Evolutionary conservation across 495 filamentous ascomycete genomes (phyloP), one percentile per base, ranked within the genome.

Genomic region (Bacidia rubella): DNA sequence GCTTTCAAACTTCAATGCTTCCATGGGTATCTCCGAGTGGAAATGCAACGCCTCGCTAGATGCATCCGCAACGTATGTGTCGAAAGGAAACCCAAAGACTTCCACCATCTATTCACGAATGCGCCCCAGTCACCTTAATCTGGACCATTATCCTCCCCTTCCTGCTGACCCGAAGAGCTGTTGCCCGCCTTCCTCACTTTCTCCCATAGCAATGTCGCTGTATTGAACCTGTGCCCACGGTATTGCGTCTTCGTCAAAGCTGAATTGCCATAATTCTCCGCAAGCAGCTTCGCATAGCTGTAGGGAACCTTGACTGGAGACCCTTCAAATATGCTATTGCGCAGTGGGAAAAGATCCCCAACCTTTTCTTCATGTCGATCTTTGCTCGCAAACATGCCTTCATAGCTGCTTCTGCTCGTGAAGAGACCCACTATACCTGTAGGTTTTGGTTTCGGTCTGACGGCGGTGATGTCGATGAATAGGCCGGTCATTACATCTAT

Each of bases 301-400:
- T 77, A 90, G 7, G 89, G 89, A 47, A 94, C 75, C 61, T 78
- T 78, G 12, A 86, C 87, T 11, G 76, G 73, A 20, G 82, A 74
- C 47, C 77, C 85, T 67, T 95, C 89, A 59, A 90, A 95, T 54
- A 74, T 69, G 52, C 81, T 87, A 44, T 83, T 78, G 17, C 86
- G 73, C 57, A 95, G 63, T 3, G 90, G 88, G 65, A 81, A 95
- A 29, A 96, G 77, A 57, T 93, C 80, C 27, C 69, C 52, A 47
- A 75, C 72, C 23, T 66, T 61, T 44, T 76, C 81, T 21, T 66
- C 65, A 58, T 82, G 79, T 10, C 59, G 60, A 62, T 82, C 78
- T 57, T 82, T 81, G 60, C 73, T 78, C 65, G 71, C 74, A 60
- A 80, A 58, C 9, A 65, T 63, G 15, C 29, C 29, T 15, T 35